phyloP scores from a whole-genome alignment of 1,284 basidiomycete genomes.

The Boletus smithii region DNA sequence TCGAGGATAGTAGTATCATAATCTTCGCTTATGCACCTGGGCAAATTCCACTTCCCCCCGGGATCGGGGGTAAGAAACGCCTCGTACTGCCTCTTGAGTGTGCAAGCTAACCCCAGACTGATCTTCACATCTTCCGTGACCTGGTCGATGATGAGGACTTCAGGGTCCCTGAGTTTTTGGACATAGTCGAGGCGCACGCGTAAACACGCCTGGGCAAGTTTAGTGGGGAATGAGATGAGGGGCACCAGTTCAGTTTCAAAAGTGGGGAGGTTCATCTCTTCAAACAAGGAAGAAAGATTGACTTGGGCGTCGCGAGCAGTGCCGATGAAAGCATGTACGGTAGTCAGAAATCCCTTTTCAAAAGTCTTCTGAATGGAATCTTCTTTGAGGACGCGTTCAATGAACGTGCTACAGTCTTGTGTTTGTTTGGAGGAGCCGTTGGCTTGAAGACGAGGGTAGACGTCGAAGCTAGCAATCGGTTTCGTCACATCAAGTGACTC shows the following conservation, averaged over 20 bases:
- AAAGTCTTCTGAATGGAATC: conserved; percentile 93
- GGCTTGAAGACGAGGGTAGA: conserved; percentile 26
- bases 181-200: conserved; percentile 90
- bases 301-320: conserved; percentile 88
- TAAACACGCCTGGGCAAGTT: conserved; percentile 89
- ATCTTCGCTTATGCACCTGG: conserved; percentile 81
- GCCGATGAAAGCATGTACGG: conserved; percentile 82
- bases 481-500: conserved; percentile 85
- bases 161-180: conserved; percentile 84
- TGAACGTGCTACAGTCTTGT: conserved; percentile 72
- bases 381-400: conserved; percentile 94
- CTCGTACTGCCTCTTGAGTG: conserved; percentile 92
- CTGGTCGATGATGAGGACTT: conserved; percentile 91
- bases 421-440: conserved; percentile 40
- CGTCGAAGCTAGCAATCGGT: conserved; percentile 62
- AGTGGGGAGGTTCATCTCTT: conserved; percentile 85
- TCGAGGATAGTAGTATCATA: conserved; percentile 91
- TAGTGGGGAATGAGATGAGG: conserved; percentile 92
- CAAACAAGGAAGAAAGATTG: conserved; percentile 69
- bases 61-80: conserved; percentile 85
- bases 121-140: conserved; percentile 93
- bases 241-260: conserved; percentile 93
- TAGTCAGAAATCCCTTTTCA: conserved; percentile 88
- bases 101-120: conserved; percentile 89
- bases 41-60: conserved; percentile 85